Base-by-base conservation (phyloP, 2,329 filamentous ascomycete genomes). In the Chaetomium sp. region DNA sequence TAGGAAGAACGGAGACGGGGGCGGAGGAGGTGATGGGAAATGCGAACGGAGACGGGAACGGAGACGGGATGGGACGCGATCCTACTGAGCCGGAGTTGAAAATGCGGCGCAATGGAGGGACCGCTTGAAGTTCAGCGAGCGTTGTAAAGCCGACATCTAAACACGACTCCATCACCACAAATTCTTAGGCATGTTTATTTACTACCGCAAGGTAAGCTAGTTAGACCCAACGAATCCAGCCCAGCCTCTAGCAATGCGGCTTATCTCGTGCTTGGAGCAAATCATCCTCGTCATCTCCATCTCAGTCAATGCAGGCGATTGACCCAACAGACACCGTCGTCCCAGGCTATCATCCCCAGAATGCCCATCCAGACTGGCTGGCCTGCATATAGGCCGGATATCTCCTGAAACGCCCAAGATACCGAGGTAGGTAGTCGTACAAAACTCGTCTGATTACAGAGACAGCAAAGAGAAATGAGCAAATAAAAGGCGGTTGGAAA, bases 201-300 rank as follows among this genome's bases (percentile, higher is more conserved):
- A 49, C 42, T 49, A 21, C 27, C 38, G 38, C 25, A 23, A 21
- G n/a, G 19, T 23, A 35, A 9, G 16, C 23, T 33, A 42, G 16
- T 27, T 8, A n/a, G 19, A 33, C 27, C 35, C 54, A 27, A 16
- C 10, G 33, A 5, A 35, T 16, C 29, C 19, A 13, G 25, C 55
- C 38, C 1, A 35, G 6, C 35, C 25, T 57, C 16, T 10, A 31
- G 19, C 3, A 33, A 16, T 25, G 38, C 38, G 16, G 19, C 16
- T 42, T 5, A 5, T 19, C 3, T 57, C 23, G 27, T 29, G 35
- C 35, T 45, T 27, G n/a, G 16, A 33, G 50, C 45, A 23, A 33
- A 55, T 31, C 47, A 60, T 60, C 57, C n/a, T n/a, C n/a, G n/a
- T n/a, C 33, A 45, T 53, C 23, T 59, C 57, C 38, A n/a, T 60